Evolutionary conservation across 805 yeast genomes (phyloP).

Genomic region (Saccharomyces jurei): DNA sequence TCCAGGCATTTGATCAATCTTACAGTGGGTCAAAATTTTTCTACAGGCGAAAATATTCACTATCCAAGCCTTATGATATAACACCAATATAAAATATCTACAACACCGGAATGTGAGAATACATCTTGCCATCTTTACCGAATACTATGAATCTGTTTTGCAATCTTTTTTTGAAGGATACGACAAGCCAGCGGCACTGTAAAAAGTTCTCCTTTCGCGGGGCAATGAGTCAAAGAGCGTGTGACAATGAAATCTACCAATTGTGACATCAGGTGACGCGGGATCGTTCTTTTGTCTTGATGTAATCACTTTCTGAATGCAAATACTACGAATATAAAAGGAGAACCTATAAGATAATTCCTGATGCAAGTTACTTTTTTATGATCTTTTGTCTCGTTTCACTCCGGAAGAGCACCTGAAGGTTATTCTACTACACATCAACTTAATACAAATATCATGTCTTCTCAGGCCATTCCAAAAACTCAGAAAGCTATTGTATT

Average conservation of each 20-base stretch:
- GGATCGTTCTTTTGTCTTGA: neutral
- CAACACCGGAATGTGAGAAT: no score
- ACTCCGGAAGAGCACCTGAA: neutral
- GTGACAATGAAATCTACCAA: neutral
- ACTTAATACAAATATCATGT: slow-evolving; percentile 15
- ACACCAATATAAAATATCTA: no score
- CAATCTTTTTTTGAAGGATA: no score
- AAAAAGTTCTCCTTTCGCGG: neutral
- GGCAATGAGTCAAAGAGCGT: neutral
- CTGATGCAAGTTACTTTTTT: neutral
- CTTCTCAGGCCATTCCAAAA: slow-evolving; percentile 32
- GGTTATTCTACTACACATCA: neutral
- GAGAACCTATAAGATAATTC: neutral
- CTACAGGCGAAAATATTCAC: no score
- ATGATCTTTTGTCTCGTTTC: no score
- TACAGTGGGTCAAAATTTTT: neutral
- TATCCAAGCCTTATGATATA: no score
- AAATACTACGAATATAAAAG: neutral
- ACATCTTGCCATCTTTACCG: no score
- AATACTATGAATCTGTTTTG: no score
- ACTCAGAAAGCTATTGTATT: slow-evolving; percentile 46
- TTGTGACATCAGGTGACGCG: neutral
- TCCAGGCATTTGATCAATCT: neutral
- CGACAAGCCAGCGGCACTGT: neutral
- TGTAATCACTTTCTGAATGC: no score